Base-by-base conservation (phyloP, 371 early-diverging fungal genomes). In the Haplosporangium sp. region DNA sequence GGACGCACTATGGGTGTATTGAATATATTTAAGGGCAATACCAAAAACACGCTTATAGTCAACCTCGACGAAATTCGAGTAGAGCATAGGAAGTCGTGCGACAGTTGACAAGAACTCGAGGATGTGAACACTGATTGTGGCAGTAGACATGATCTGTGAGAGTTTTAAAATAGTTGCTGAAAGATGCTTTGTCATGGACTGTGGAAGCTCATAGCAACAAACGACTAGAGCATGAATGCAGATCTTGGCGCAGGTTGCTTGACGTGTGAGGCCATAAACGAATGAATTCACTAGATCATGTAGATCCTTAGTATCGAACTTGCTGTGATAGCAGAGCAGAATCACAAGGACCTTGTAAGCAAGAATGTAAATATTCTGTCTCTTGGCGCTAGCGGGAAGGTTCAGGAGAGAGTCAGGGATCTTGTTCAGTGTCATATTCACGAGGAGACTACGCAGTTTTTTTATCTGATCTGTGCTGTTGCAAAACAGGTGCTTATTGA, bases 41-140 rank as follows among this genome's bases (percentile, higher is more conserved):
- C 94, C 95, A 87, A 98, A 96, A n/a, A 98, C 91, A 37, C 92
- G 87, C 69, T 92, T 93, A 71, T 93, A 95, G 81, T 97, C 96
- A 38, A 84, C 86, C 20, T 93, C 93, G 0, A 91, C 93, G 56
- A 97, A 93, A 83, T 96, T 96, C 38, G 91, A 89, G 73, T 93
- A 94, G 1, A 98, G 73, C 38, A 87, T 84, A 4, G 95, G 96
- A n/a, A 95, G 79, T 15, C 94, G 88, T 8, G 96, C 95, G 8
- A 98, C 84, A 0, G 92, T 89, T 17, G 94, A 93, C 20, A 97
- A 85, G 77, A 97, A 97, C 84, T 97, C 97, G 38, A 98, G 84
- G 65, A 96, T 94, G 72, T 94, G 94, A 7, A 95, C 94, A 39
- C 94, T 92, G 50, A 97, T 89, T 48, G 93, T 88, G 9, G 91